Conservation (phyloP, 768 basidiomycete species). For the Rubroboletus pulcherrimus region DNA sequence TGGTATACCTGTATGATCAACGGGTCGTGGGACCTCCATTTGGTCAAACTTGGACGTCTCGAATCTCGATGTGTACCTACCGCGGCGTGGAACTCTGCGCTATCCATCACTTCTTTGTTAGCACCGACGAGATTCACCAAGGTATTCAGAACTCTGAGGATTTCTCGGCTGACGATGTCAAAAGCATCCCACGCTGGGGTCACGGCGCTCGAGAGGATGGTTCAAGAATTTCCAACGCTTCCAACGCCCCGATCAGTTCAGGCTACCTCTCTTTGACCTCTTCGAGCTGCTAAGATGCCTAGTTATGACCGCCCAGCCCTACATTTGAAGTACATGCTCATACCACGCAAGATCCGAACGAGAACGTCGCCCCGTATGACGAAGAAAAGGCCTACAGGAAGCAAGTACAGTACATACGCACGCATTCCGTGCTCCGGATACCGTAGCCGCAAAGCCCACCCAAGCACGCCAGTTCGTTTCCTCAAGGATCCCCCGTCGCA, state of each 20-base stretch:
- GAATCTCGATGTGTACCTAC: conserved; percentile 30
- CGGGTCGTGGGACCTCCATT: not conserved
- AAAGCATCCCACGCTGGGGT: not conserved
- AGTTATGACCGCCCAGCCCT: not conserved
- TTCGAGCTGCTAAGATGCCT: not conserved
- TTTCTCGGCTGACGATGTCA: not conserved
- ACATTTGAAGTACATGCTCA: not conserved
- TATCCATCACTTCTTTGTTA: conserved; percentile 40
- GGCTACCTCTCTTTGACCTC: not conserved
- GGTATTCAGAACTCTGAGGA: not conserved
- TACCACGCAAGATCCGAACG: not conserved
- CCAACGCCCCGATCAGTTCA: not conserved
- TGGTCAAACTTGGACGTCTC: not conserved
- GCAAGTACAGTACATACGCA: not conserved
- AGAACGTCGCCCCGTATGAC: not conserved
- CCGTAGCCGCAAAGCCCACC: not conserved
- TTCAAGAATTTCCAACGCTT: not conserved
- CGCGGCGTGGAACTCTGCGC: conserved; percentile 60
- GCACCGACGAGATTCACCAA: not conserved
- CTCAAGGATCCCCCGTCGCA: not conserved
- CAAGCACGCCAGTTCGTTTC: not conserved
- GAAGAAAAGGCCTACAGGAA: not conserved
- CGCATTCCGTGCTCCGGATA: not conserved
- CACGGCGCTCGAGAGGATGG: not conserved
- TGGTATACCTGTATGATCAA: conserved; percentile 57